Base-by-base conservation (phyloP, 805 yeast species). In the Tetrapisispora namnaoensis region DNA sequence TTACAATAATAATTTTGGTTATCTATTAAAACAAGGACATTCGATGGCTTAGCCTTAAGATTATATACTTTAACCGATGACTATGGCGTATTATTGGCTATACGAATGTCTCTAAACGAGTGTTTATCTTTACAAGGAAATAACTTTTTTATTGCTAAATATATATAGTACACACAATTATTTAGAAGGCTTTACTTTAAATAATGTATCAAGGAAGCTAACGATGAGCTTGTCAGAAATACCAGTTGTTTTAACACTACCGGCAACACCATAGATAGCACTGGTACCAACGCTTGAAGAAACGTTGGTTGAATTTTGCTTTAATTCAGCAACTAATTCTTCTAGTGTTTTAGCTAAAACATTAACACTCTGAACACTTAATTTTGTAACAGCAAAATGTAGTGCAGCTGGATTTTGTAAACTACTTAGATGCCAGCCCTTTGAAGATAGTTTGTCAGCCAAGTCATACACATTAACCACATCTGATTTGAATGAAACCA, bases 181-280 rank as follows among this genome's bases (percentile, higher is more conserved):
- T 3, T n/a, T n/a, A 30, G 30, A 17, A n/a, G 61, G 65, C 27
- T 54, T 53, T 18, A 71, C 60, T 60, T 87, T 84, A 66, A 88
- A 91, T 41, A 93, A 62, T 8, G 86, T 73, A 62, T 93, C 96
- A 27, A 93, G 68, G 62, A 91, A 91, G 0, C 85, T 90, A 14
- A 77, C 83, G 38, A 91, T 84, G 11, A 91, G 66, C 49, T 76
- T 74, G 51, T 85, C 95, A 11, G 89, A 96, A 14, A 93, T 80
- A 2, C 95, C 93, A 0, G 81, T 76, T 0, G 96, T 88, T 49
- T 77, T 71, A 21, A 93, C 79, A 59, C 93, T 86, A 8, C 96
- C 97, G 2, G 98, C 98, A 43, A 91, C 95, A 55, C 99, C 99
- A 60, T 91, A 91, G 42, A 91, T 62, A 3, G 93, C 95, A 16